A percentile compares a stretch with the other conserved stretches of the same genome.
phyloP scores from a whole-genome alignment of 495 filamentous ascomycete genomes.

The Terfezia boudieri region DNA sequence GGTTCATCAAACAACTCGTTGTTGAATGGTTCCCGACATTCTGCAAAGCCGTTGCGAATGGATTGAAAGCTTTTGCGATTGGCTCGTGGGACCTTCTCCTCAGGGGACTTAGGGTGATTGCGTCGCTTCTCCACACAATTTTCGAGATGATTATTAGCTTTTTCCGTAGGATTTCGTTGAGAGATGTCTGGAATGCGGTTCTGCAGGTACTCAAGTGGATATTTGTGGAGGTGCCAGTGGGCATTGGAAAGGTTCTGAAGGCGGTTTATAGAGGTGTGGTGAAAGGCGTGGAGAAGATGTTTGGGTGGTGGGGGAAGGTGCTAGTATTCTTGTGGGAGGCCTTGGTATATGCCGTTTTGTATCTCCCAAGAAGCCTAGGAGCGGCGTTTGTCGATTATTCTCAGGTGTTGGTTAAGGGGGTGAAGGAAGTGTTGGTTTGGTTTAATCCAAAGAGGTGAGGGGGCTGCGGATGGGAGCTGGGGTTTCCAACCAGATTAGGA shows the following conservation, averaged over 20 bases:
- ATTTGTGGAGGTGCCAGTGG: neutral
- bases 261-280: constrained; percentile 1
- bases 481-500: too few relatives aligned
- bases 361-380: constrained; percentile 6
- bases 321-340: constrained; percentile 1
- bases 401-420: neutral
- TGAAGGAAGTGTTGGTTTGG: constrained; percentile 8
- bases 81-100: neutral
- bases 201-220: neutral
- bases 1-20: neutral
- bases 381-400: neutral
- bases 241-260: constrained; percentile 1
- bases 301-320: neutral
- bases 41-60: neutral
- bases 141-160: neutral
- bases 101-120: neutral
- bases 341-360: constrained; percentile 5
- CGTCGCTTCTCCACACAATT: neutral
- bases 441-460: constrained; percentile 8
- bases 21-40: neutral
- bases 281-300: neutral
- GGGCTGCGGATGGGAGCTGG: too few relatives aligned
- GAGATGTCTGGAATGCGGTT: neutral
- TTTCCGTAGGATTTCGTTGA: neutral
- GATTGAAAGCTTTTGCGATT: neutral